A percentile compares a stretch with the other conserved stretches of the same genome.
Evolutionary conservation across 176 grass and related monocot genomes (phyloP).

Genomic region (Phragmites australis): DNA sequence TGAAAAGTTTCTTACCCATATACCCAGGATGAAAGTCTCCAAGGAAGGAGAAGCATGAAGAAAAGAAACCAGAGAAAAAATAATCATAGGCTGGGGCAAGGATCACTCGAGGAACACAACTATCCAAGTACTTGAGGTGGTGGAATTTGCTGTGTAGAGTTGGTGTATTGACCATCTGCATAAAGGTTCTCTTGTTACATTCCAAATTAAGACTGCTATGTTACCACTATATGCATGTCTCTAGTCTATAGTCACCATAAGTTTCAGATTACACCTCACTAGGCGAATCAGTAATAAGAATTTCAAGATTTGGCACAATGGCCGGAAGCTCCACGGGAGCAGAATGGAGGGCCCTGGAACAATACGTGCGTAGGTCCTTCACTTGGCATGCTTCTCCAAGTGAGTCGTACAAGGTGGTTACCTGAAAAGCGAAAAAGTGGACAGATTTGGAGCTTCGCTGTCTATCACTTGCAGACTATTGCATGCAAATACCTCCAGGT

Average conservation of each 20-base stretch:
- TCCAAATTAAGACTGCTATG: neutral
- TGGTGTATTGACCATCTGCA: slow-evolving; percentile 3
- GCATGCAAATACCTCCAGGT: neutral
- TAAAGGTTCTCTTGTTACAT: too few relatives aligned
- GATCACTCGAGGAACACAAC: neutral
- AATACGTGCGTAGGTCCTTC: neutral
- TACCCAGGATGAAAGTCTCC: slow-evolving; percentile 18
- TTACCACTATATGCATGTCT: neutral
- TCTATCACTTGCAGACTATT: neutral
- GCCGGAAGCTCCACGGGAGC: slow-evolving; percentile 5
- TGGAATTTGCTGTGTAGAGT: neutral
- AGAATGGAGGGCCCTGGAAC: neutral
- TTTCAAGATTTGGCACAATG: neutral
- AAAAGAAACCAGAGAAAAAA: slow-evolving; percentile 17
- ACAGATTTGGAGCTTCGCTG: slow-evolving; percentile 6
- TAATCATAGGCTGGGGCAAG: neutral
- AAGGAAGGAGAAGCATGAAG: slow-evolving; percentile 32
- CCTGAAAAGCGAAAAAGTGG: neutral
- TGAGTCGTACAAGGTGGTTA: neutral
- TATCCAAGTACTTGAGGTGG: neutral
- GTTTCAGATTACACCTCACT: neutral
- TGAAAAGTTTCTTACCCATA: neutral
- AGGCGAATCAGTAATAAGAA: neutral
- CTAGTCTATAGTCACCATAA: neutral
- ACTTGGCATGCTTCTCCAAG: slow-evolving; percentile 8